Percentiles rank a stretch among this genome's conserved stretches.
phyloP scores from a whole-genome alignment of 2,329 filamentous ascomycete genomes.

The Elsinoe arachidis region DNA sequence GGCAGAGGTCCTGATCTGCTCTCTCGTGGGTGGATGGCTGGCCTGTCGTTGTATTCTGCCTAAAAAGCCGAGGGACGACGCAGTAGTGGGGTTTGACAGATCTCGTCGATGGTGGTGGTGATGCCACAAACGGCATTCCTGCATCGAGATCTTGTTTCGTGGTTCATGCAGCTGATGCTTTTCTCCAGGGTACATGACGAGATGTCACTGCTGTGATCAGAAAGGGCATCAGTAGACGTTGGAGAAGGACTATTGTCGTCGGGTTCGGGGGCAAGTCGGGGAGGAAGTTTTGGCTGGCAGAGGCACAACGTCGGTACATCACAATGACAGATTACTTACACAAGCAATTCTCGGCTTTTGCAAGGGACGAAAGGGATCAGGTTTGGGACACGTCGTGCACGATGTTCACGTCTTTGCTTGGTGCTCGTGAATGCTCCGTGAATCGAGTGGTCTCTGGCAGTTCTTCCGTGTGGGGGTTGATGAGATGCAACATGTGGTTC shows the following conservation, averaged over 20 bases:
- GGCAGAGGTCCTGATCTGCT: too few relatives aligned
- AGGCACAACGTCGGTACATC: neutral
- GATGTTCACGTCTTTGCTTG: neutral
- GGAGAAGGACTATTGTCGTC: neutral
- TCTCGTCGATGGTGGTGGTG: neutral
- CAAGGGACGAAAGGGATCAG: too few relatives aligned
- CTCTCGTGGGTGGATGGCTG: too few relatives aligned
- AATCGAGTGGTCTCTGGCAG: neutral
- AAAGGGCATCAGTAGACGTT: neutral
- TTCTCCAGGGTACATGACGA: neutral
- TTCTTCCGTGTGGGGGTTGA: conserved; percentile 4
- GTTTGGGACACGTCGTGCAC: neutral
- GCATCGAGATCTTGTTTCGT: neutral
- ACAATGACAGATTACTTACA: neutral
- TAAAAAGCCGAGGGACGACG: neutral
- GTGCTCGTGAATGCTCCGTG: neutral
- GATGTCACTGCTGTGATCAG: neutral
- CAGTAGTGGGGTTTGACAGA: neutral
- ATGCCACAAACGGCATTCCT: neutral
- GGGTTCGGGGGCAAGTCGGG: neutral
- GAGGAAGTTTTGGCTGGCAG: too few relatives aligned
- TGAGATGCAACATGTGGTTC: neutral
- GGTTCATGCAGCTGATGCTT: conserved; percentile 4
- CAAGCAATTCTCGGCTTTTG: too few relatives aligned
- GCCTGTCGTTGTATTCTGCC: neutral